Evolutionary conservation across 2,329 filamentous ascomycete species (phyloP).

Genomic region (Phialocephala sp.): DNA sequence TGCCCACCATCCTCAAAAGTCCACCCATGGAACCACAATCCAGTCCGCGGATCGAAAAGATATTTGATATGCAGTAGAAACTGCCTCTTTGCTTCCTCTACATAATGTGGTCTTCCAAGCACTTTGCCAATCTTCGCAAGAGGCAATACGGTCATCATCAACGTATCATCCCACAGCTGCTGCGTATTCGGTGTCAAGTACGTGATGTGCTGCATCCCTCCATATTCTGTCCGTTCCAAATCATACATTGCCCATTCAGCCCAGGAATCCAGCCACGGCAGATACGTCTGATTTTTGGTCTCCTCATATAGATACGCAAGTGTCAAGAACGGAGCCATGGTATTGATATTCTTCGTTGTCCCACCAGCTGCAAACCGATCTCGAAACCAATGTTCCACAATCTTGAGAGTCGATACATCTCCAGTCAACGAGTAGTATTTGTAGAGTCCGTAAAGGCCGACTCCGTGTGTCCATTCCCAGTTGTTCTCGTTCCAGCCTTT

Average conservation of each 20-base stretch:
- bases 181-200: constrained; percentile 71
- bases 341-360: constrained; percentile 87
- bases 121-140: constrained; percentile 74
- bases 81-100: constrained; percentile 79
- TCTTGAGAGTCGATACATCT: constrained; percentile 61
- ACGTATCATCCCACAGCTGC: constrained; percentile 83
- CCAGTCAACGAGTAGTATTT: constrained; percentile 79
- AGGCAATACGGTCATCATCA: constrained; percentile 88
- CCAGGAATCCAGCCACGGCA: constrained; percentile 81
- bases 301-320: constrained; percentile 80
- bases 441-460: constrained; percentile 81
- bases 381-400: constrained; percentile 77
- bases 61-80: constrained; percentile 82
- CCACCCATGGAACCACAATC: constrained; percentile 82
- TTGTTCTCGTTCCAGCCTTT: constrained; percentile 81
- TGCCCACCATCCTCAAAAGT: constrained; percentile 72
- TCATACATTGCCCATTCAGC: constrained; percentile 84
- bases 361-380: constrained; percentile 57
- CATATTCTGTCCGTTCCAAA: constrained; percentile 72
- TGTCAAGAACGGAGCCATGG: constrained; percentile 79
- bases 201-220: constrained; percentile 47
- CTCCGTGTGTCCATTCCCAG: constrained; percentile 84
- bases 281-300: constrained; percentile 69
- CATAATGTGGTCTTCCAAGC: constrained; percentile 72
- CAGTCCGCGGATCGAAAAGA: constrained; percentile 73